Conservation (phyloP, 805 yeast species). For the Kazachstania martiniae region DNA sequence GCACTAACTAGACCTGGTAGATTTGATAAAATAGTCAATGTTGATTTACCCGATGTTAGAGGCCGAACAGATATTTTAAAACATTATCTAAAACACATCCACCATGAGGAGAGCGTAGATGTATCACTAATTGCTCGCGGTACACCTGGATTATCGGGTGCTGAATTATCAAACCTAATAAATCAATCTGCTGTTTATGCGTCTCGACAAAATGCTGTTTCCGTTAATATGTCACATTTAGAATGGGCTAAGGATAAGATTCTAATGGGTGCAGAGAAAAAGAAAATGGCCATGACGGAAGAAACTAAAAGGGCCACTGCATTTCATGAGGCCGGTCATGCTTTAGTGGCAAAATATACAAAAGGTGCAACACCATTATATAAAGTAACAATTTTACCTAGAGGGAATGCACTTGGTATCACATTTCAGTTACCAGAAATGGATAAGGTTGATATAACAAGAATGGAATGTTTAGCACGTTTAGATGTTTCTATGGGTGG, state of each 20-base stretch:
- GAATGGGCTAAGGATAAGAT: constrained; percentile 99
- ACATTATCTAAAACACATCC: too few relatives aligned
- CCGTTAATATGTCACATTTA: constrained; percentile 81
- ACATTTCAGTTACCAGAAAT: constrained; percentile 96
- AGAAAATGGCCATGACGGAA: constrained; percentile 94
- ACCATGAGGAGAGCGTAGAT: constrained; percentile 77
- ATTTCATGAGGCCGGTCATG: constrained; percentile 98
- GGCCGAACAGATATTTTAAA: too few relatives aligned
- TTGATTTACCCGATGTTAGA: constrained; percentile 94
- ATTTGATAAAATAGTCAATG: constrained; percentile 90
- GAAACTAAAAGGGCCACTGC: constrained; percentile 89
- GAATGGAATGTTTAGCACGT: constrained; percentile 78
- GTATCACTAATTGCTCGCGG: constrained; percentile 88
- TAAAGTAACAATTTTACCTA: constrained; percentile 91
- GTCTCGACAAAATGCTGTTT: constrained; percentile 78
- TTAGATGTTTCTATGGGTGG: constrained; percentile 99
- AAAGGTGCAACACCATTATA: constrained; percentile 90
- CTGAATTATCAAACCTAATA: constrained; percentile 87
- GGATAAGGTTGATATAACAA: constrained; percentile 92
- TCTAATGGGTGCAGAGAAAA: constrained; percentile 93
- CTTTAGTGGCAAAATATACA: constrained; percentile 91
- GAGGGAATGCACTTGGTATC: constrained; percentile 92
- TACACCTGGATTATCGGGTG: constrained; percentile 97
- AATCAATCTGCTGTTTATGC: constrained; percentile 98
- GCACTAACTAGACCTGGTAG: constrained; percentile 97